Conservation (phyloP, 441 rosid genomes). For the Bocquillonia castaneifolia region DNA sequence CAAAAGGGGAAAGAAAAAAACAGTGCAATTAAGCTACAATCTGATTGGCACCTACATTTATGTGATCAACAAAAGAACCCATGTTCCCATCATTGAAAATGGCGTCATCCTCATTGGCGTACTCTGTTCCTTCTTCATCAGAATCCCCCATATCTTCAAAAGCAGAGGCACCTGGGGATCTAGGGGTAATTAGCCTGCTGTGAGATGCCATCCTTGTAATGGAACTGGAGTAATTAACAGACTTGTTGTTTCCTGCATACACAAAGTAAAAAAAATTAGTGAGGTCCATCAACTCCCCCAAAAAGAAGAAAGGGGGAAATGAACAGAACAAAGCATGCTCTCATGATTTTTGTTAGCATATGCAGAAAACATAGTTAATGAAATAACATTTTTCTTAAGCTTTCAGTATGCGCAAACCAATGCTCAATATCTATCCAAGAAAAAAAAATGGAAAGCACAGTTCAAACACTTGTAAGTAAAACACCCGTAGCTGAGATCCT, state of each 20-base stretch:
- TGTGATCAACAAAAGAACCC: conserved; percentile 26
- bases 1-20: background rate
- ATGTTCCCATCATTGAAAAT: conserved; percentile 23
- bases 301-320: background rate
- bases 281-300: background rate
- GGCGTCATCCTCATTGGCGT: conserved; percentile 35
- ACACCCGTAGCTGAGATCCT: no score
- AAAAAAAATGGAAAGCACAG: no score
- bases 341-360: background rate
- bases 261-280: background rate
- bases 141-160: conserved; percentile 46
- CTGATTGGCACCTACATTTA: conserved; percentile 18
- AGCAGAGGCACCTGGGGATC: conserved; percentile 46
- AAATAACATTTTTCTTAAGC: no score
- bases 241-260: conserved; percentile 36
- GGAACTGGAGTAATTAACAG: conserved; percentile 35
- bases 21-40: conserved; percentile 4
- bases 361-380: no score
- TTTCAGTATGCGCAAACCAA: no score
- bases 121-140: conserved; percentile 55
- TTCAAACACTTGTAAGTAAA: no score
- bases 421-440: no score
- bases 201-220: conserved; percentile 38
- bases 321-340: background rate
- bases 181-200: conserved; percentile 48